These are phyloP conservation scores for Rostrohypoxylon terebratum DNA, from an alignment of 495 filamentous ascomycete genomes.

Conservation along the genomic window DNA sequence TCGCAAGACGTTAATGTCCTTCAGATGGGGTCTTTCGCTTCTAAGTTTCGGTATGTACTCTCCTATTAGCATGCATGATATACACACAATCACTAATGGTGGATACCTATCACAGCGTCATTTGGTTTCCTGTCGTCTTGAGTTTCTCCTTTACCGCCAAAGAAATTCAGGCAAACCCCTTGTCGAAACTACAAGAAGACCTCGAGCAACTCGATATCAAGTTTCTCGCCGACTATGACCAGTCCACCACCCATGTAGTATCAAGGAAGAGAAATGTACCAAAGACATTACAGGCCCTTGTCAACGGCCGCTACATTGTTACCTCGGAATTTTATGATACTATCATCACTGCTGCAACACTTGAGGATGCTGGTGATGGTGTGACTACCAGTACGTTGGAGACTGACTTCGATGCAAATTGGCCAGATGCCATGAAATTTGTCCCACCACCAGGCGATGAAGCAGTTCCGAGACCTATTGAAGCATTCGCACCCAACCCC, in stretches of 20 bases:
- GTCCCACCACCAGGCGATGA: slow-evolving; percentile 83
- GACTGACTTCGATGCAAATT: slow-evolving; percentile 80
- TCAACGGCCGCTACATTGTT: slow-evolving; percentile 85
- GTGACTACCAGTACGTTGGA: slow-evolving; percentile 74
- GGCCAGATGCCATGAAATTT: slow-evolving; percentile 79
- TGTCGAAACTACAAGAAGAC: slow-evolving; percentile 69
- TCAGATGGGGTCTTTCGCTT: slow-evolving; percentile 71
- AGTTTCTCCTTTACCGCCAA: slow-evolving; percentile 85
- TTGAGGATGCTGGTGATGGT: slow-evolving; percentile 65
- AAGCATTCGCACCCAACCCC: slow-evolving; percentile 75
- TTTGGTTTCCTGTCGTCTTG: slow-evolving; percentile 83
- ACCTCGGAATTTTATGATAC: slow-evolving; percentile 75
- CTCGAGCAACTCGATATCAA: slow-evolving; percentile 91
- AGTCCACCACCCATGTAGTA: slow-evolving; percentile 85
- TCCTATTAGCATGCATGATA: not conserved
- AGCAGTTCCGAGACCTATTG: slow-evolving; percentile 68
- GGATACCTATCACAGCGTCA: slow-evolving; percentile 64
- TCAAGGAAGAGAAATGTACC: slow-evolving; percentile 90
- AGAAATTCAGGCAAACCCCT: slow-evolving; percentile 75
- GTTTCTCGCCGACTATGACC: slow-evolving; percentile 76
- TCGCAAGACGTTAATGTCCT: slow-evolving; percentile 70
- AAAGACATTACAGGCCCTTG: slow-evolving; percentile 86
- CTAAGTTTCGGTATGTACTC: slow-evolving; percentile 61
- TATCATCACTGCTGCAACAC: slow-evolving; percentile 75
- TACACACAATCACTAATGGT: slow-evolving; percentile 11